Percentiles rank a stretch among this genome's conserved stretches.
Evolutionary conservation across 768 basidiomycete genomes (phyloP).

Genomic region (Termitomyces sp.): DNA sequence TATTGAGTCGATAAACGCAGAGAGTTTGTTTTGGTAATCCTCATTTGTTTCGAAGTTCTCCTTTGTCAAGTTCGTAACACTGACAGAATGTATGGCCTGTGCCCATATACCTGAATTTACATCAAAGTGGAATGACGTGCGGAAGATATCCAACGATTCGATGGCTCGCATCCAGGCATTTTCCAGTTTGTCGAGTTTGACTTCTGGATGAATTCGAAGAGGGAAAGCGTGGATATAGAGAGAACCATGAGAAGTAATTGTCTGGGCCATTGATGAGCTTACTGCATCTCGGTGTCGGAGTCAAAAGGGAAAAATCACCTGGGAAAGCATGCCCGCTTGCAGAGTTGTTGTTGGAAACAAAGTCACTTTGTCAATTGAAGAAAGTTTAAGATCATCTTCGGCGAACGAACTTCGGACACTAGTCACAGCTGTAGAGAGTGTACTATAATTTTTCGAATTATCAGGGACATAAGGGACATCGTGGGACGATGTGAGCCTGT

Average conservation of each 20-base stretch:
- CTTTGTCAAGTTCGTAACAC: slow-evolving; percentile 16
- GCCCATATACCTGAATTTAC: slow-evolving; percentile 27
- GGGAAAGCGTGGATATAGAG: slow-evolving; percentile 28
- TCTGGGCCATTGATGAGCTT: slow-evolving; percentile 14
- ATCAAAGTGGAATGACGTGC: slow-evolving; percentile 43
- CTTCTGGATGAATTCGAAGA: slow-evolving; percentile 12
- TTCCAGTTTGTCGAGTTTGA: slow-evolving; percentile 22
- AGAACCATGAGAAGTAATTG: slow-evolving; percentile 21
- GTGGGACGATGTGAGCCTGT: neutral
- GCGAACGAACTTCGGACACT: slow-evolving; percentile 5
- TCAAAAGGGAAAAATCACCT: slow-evolving; percentile 22
- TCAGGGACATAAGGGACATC: neutral
- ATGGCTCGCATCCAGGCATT: slow-evolving; percentile 30
- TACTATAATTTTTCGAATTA: neutral
- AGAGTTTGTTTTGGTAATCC: slow-evolving; percentile 15
- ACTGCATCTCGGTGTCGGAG: neutral
- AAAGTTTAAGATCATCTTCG: slow-evolving; percentile 13
- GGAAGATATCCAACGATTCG: slow-evolving; percentile 30
- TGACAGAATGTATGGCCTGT: slow-evolving; percentile 22
- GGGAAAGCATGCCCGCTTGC: slow-evolving; percentile 45
- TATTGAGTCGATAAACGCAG: slow-evolving; percentile 13
- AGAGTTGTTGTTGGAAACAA: slow-evolving; percentile 36
- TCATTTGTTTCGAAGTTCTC: slow-evolving; percentile 9
- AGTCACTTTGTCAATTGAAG: slow-evolving; percentile 23
- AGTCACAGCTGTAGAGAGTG: neutral